Base-by-base conservation (phyloP, 2,329 filamentous ascomycete genomes). In the Cercospora nicotianae region DNA sequence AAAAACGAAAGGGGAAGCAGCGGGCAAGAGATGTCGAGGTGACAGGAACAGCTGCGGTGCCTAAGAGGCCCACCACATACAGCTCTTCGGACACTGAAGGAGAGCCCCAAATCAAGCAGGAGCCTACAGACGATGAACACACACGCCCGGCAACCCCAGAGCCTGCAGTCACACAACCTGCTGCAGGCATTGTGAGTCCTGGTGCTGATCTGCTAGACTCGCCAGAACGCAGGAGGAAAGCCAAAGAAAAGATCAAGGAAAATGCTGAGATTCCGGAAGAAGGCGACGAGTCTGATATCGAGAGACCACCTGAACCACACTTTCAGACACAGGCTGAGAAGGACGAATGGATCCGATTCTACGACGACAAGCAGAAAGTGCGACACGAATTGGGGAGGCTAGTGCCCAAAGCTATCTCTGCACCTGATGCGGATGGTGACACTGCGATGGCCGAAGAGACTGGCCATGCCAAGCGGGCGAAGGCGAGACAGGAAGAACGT, bases 281-380 rank as follows among this genome's bases (percentile, higher is more conserved):
- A 26, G 65, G 67, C 5, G 66, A 72, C 20, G 67, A 70, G n/a
- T 65, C 69, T n/a, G 67, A 69, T 51, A 66, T 71, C 28, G 59
- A 69, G 20, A 61, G 68, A 28, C 70, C 71, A 13, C 69, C 75
- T 39, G 79, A 80, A 58, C 83, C 82, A 0, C 78, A 80, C 23
- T 78, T 85, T 42, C 83, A 86, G 69, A 87, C 84, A 1, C 81
- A 84, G 63, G 83, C 86, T 73, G 85, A 87, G 66, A 78, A 77
- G 51, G 80, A 81, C 51, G 85, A 87, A 73, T 84, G 82, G 77
- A 79, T 80, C 28, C 83, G 84, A 18, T 80, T 82, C 65, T 77
- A 83, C 45, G 75, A 80, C 13, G 83, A 85, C 66, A 77, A 84
- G 48, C 76, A 75, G n/a, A 78, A 81, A 39, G 79, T 86, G 28